Evolutionary conservation across 257 asterid species (phyloP).

Genomic region (Scutellaria galericulata): DNA sequence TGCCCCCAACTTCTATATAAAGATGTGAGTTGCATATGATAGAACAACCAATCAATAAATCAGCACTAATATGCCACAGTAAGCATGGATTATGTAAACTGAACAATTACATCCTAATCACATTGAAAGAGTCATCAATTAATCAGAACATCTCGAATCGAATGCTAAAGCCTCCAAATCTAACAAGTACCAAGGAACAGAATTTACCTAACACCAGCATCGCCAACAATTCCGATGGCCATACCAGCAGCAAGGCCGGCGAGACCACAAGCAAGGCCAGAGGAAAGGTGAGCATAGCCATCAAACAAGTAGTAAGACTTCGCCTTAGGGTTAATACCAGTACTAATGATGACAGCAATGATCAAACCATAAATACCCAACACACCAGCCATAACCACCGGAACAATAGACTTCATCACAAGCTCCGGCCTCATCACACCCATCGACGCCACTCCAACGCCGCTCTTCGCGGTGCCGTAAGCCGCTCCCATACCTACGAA

Average conservation of each 20-base stretch:
- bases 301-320: constrained; percentile 67
- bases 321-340: constrained; percentile 73
- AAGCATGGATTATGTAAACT: not conserved
- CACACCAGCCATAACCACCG: constrained; percentile 80
- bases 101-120: constrained; percentile 1
- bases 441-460: constrained; percentile 78
- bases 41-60: not conserved
- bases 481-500: constrained; percentile 75
- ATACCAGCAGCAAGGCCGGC: constrained; percentile 77
- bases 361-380: constrained; percentile 71
- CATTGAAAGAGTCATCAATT: not conserved
- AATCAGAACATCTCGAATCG: not conserved
- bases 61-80: not conserved
- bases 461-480: constrained; percentile 75
- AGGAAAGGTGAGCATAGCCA: constrained; percentile 70
- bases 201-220: constrained; percentile 67
- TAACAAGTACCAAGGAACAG: not conserved
- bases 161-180: constrained; percentile 14
- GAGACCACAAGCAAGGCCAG: constrained; percentile 72
- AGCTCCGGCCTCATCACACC: constrained; percentile 78
- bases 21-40: not conserved
- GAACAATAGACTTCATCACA: constrained; percentile 76
- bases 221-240: constrained; percentile 74
- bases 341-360: constrained; percentile 68
- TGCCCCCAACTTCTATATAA: not conserved